Base-by-base conservation (phyloP, 805 yeast species). In the Saccharomycodes ludwigii region DNA sequence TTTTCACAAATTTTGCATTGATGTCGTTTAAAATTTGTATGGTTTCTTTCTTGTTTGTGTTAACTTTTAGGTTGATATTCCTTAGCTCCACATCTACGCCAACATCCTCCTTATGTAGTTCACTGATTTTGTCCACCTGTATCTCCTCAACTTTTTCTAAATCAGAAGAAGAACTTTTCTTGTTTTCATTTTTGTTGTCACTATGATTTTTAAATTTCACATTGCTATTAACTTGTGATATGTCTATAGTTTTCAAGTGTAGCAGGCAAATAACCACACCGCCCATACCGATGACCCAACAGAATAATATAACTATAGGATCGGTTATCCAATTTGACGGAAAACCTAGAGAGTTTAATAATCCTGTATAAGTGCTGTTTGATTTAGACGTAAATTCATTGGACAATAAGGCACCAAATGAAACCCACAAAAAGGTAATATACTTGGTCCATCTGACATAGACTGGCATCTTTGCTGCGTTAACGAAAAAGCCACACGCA, bases 361-460 rank as follows among this genome's bases (percentile, higher is more conserved):
- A 73, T 34, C 68, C 69, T 31, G 42, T 48, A 44, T 80, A 43
- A 3, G 67, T 71, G 43, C 83, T 75, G 32, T 68, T 71, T 10
- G 84, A 84, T 25, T 50, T 38, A 21, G 65, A 69, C 2, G 78
- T 61, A 47, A 70, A 83, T 42, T 81, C 76, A 46, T 75, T 78
- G 0, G 85, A 65, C 24, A 67, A 44, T 35, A 76, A 45, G 2
- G 74, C 75, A 3, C 91, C 91, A 52, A 78, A 79, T 0, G 75
- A 76, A 47, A 78, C 83, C 82, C 86, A 84, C 32, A 77, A 63
- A 47, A 70, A 79, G 0, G 88, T 76, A 35, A 76, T 58, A 52
- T 79, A 83, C 47, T 77, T 80, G 4, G 76, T 66, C 95, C 95
- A 83, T 21, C 83, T 63, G 6, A 83, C 93, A 45, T 84, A 84